Evolutionary conservation across 345 rosid genomes (phyloP), one percentile per base, ranked within the genome.

Genomic region (Ceriops zippeliana): DNA sequence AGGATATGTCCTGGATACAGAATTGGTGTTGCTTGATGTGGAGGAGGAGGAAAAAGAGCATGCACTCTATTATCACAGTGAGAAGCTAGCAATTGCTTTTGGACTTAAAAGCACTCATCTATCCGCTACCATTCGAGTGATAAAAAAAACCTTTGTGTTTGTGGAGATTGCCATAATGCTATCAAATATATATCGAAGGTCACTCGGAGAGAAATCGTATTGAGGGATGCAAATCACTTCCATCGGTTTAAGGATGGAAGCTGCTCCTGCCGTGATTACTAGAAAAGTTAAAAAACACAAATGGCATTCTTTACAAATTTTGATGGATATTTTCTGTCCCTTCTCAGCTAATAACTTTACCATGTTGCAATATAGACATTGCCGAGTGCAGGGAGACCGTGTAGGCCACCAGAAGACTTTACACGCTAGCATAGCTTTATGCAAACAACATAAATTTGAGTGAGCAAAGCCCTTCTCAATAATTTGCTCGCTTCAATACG

Each of bases 1-100:
- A 73, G 87, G 86, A 61, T 83, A 85, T 62, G 73, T 79, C 31
- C 86, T 86, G 26, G 87, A 83, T 63, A 81, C 74, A 34, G 85
- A 83, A 26, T 83, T 60, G 65, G 80, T 82, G 64, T 75, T 87
- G 30, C 79, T 80, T 21, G 84, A 83, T 46, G 83, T 83, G 51
- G 89, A 83, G 71, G 81, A 85, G 67, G 87, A 85, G 74, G 89
- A 87, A 65, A 80, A 87, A 70, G 87, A 83, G 52, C 66, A 82
- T 0, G 83, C 83, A 0, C 58, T 83, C 26, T 65, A 64, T 67
- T 76, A 79, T 61, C 86, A 83, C 19, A 52, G 67, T 70, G 67
- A 70, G 61, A 70, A 70, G 61, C 61, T 70, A 24, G 73, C 73
- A 7, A 35, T 70, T 70, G 67, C 73, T n/a, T 70, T 51, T 38